Evolutionary conservation across 495 filamentous ascomycete genomes (phyloP), one percentile per base, ranked within the genome.

Genomic region (Penicillium silybi): DNA sequence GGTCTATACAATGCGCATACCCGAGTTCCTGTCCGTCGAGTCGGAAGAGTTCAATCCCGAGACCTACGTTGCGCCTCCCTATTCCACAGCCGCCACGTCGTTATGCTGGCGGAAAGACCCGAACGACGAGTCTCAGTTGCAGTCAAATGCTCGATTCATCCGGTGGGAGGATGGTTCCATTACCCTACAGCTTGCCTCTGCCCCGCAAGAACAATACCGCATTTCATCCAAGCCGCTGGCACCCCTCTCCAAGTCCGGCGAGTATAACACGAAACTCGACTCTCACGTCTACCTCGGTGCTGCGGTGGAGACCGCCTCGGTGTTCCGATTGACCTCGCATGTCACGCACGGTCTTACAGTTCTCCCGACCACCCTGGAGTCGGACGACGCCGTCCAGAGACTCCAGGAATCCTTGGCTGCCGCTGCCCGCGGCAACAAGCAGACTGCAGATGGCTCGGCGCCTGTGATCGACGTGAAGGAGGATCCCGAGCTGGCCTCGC

Each of bases 161-260:
- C 81, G 79, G 52, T 95, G 90, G 90, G 87, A 86, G 52, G 89
- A 95, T 60, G 89, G 89, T 34, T 90, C 87, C 6, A 67, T 90
- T 23, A 95, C 92, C 15, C 74, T 97, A 9, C 86, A 90, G 61
- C 71, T 89, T 29, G 86, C 83, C 19, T 82, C 80, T 0, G 76
- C 84, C 6, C 87, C 91, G 8, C 76, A 77, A 44, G 84, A 87
- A 54, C 90, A 95, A 58, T 95, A 89, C 72, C 83, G 87, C 56
- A 81, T 95, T 35, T 74, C 83, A 49, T 81, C 80, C 55, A 92
- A 92, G 70, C 66, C 78, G 3, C 85, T 96, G 49, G 88, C 87
- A 1, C 88, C 89, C 37, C 78, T 84, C 34, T 78, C 77, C 56
- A 81, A 81, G 16, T 76, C 75, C 43, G 72, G 70, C 39, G 53